phyloP scores from a whole-genome alignment of 257 asterid genomes.

The Fraxinus pennsylvanica region DNA sequence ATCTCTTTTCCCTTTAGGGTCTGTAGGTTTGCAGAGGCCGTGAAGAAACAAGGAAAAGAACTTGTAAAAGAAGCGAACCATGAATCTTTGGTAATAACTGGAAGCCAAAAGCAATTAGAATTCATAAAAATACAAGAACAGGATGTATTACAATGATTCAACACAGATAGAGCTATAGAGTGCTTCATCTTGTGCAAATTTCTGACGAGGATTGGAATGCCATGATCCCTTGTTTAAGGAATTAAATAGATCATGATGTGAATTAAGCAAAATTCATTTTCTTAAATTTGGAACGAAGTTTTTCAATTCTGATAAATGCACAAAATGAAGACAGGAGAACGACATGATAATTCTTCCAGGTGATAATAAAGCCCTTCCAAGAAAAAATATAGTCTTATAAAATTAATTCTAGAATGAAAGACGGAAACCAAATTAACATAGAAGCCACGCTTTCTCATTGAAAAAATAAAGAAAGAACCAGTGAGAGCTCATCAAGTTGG shows the following conservation, averaged over 20 bases:
- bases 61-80: not conserved
- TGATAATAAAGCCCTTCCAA: not conserved
- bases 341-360: slow-evolving; percentile 2
- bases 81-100: not conserved
- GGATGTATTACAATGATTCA: not conserved
- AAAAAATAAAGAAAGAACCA: not conserved
- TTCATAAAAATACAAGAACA: not conserved
- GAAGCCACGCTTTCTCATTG: not conserved
- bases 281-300: not conserved
- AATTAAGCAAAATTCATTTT: slow-evolving; percentile 3
- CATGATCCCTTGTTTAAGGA: not conserved
- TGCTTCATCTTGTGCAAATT: slow-evolving; percentile 10
- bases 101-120: slow-evolving; percentile 12
- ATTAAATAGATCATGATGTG: not conserved
- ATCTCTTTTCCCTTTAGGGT: not conserved
- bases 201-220: slow-evolving; percentile 1
- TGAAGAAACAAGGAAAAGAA: not conserved
- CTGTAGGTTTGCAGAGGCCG: not conserved
- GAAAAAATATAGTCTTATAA: not conserved
- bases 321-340: not conserved
- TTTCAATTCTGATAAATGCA: not conserved
- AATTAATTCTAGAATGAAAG: not conserved
- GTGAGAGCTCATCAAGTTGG: not conserved
- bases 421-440: not conserved
- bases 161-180: not conserved